Evolutionary conservation across 1,139 yeast species (phyloP).

Genomic region (Diutina siamensis): DNA sequence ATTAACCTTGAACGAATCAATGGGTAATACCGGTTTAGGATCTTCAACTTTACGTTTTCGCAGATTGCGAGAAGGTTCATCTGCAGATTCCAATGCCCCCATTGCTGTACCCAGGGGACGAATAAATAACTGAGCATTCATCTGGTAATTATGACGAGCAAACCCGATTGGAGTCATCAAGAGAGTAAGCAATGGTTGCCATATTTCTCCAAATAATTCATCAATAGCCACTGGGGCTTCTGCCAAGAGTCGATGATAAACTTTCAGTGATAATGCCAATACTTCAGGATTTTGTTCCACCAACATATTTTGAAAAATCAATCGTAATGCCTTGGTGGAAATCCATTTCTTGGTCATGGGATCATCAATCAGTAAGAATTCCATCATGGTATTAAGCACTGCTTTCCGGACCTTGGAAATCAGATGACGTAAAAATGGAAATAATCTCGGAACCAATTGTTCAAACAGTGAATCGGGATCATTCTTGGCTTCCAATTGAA

Average conservation of each 20-base stretch:
- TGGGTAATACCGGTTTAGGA: slow-evolving; percentile 28
- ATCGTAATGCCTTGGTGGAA: slow-evolving; percentile 56
- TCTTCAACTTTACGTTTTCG: slow-evolving; percentile 13
- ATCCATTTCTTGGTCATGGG: slow-evolving; percentile 66
- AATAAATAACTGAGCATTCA: slow-evolving; percentile 64
- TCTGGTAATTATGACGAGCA: slow-evolving; percentile 75
- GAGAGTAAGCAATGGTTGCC: slow-evolving; percentile 50
- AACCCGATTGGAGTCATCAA: slow-evolving; percentile 92
- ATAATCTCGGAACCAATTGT: slow-evolving; percentile 76
- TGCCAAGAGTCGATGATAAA: slow-evolving; percentile 20
- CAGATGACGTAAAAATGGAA: slow-evolving; percentile 89
- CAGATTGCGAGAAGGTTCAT: slow-evolving; percentile 6
- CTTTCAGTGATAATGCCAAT: slow-evolving; percentile 47
- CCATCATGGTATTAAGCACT: slow-evolving; percentile 68
- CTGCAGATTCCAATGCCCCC: slow-evolving; percentile 8
- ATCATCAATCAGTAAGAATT: slow-evolving; percentile 66
- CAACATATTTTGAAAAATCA: slow-evolving; percentile 75
- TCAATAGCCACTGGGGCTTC: slow-evolving; percentile 17
- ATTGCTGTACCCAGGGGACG: slow-evolving; percentile 59
- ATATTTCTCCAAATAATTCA: slow-evolving; percentile 39
- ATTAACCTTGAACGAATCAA: slow-evolving; percentile 54
- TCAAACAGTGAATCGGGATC: slow-evolving; percentile 42
- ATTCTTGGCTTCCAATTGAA: slow-evolving; percentile 45
- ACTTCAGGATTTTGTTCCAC: slow-evolving; percentile 82
- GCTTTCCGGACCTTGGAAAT: slow-evolving; percentile 87